These are phyloP conservation scores for Mortierella sp. DNA, from an alignment of 371 early-diverging fungal species.

Conservation along the genomic window DNA sequence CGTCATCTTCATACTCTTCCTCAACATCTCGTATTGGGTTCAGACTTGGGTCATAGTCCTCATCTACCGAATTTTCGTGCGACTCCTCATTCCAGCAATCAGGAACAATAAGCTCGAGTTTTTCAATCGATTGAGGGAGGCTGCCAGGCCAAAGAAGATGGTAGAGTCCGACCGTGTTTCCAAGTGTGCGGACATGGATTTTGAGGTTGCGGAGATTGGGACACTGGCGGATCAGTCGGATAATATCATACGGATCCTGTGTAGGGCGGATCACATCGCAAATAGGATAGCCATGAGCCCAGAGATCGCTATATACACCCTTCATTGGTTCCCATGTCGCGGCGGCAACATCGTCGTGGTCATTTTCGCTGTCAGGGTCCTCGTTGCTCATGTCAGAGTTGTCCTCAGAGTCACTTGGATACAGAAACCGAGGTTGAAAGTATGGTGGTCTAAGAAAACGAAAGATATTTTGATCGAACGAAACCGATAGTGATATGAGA, in stretches of 20 bases:
- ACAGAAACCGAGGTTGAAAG: not conserved
- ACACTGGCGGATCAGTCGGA: conserved; percentile 2
- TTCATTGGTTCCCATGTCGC: not conserved
- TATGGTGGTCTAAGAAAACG: not conserved
- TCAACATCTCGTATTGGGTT: not conserved
- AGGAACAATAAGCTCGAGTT: not conserved
- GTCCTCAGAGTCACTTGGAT: conserved; percentile 10
- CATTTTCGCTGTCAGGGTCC: not conserved
- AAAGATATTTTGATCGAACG: not conserved
- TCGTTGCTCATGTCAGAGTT: not conserved
- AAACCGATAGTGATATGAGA: not conserved
- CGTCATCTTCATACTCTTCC: conserved; percentile 1
- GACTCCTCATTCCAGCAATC: not conserved
- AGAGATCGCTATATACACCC: not conserved
- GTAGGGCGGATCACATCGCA: not conserved
- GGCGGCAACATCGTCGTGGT: no score
- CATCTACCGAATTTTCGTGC: not conserved
- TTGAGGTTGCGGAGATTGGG: not conserved
- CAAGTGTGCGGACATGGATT: not conserved
- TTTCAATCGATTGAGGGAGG: not conserved
- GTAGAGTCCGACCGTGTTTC: not conserved
- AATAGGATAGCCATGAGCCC: not conserved
- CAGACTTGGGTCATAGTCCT: conserved; percentile 1
- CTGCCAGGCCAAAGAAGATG: conserved; percentile 3
- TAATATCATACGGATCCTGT: not conserved